Evolutionary conservation across 108 stramenopile species (phyloP).

Genomic region (Skeletonema marinoi): DNA sequence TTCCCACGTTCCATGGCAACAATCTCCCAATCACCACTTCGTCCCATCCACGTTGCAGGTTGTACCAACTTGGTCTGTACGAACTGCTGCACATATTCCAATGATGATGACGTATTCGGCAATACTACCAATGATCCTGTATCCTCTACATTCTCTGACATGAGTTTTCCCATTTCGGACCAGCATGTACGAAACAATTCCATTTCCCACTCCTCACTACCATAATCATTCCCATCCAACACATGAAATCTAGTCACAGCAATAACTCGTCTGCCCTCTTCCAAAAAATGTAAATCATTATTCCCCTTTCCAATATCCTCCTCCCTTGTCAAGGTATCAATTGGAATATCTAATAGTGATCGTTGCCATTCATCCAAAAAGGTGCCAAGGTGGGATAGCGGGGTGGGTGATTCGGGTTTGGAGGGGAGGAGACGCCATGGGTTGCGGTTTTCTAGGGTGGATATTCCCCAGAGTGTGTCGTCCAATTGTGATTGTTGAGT

Average conservation of each 20-base stretch:
- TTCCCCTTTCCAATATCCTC: conserved; percentile 45
- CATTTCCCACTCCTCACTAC: conserved; percentile 36
- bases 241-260: conserved; percentile 74
- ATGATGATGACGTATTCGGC: conserved; percentile 20
- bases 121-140: conserved; percentile 72
- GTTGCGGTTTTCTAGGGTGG: background rate
- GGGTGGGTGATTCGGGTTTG: conserved; percentile 34
- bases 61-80: conserved; percentile 57
- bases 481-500: background rate
- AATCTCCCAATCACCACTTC: conserved; percentile 64
- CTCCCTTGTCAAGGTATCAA: conserved; percentile 49
- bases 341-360: conserved; percentile 64
- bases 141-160: conserved; percentile 28
- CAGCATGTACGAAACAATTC: conserved; percentile 66
- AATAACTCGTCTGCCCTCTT: conserved; percentile 74
- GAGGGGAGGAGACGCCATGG: conserved; percentile 31
- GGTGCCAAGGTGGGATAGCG: conserved; percentile 27
- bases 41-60: conserved; percentile 73
- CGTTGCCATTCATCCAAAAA: conserved; percentile 70
- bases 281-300: conserved; percentile 76
- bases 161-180: conserved; percentile 63
- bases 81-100: conserved; percentile 46
- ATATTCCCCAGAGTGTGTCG: conserved; percentile 18
- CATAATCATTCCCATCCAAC: conserved; percentile 13
- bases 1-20: conserved; percentile 56